Percentiles rank a stretch among this genome's conserved stretches.
phyloP scores from a whole-genome alignment of 169 alveolate genomes.

The Eimeria maxima region DNA sequence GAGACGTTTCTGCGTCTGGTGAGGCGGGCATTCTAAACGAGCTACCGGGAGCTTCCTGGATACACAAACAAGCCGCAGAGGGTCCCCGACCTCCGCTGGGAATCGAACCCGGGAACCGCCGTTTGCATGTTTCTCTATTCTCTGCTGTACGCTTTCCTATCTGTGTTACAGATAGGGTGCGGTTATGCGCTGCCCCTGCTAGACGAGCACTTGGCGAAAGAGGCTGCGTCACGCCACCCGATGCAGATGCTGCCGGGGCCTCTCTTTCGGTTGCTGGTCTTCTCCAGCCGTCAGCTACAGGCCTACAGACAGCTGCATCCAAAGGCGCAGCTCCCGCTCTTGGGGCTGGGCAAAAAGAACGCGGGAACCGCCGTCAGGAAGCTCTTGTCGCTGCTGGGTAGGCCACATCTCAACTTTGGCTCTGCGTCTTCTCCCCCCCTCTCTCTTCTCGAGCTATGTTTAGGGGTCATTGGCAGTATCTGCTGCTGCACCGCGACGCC shows the following conservation, averaged over 20 bases:
- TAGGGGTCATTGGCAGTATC: neutral
- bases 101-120: neutral
- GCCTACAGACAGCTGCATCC: constrained; percentile 67
- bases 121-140: neutral
- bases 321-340: constrained; percentile 65
- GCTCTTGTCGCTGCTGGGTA: constrained; percentile 71
- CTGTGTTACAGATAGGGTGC: constrained; percentile 77
- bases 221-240: constrained; percentile 63
- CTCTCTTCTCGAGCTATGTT: no score
- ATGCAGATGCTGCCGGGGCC: constrained; percentile 63
- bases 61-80: no score
- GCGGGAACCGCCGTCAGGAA: constrained; percentile 77
- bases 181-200: constrained; percentile 68
- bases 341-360: constrained; percentile 66
- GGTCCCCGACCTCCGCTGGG: no score
- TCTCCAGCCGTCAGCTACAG: constrained; percentile 79
- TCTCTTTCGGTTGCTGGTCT: constrained; percentile 64
- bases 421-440: neutral
- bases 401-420: neutral
- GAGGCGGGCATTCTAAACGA: neutral
- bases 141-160: neutral
- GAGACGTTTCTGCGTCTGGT: constrained; percentile 55
- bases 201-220: constrained; percentile 72
- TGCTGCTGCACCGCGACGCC: neutral
- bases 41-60: neutral